Percentiles rank a stretch among this genome's conserved stretches.
Evolutionary conservation across 176 grass and related monocot species (phyloP).

Genomic region (Poa annua): DNA sequence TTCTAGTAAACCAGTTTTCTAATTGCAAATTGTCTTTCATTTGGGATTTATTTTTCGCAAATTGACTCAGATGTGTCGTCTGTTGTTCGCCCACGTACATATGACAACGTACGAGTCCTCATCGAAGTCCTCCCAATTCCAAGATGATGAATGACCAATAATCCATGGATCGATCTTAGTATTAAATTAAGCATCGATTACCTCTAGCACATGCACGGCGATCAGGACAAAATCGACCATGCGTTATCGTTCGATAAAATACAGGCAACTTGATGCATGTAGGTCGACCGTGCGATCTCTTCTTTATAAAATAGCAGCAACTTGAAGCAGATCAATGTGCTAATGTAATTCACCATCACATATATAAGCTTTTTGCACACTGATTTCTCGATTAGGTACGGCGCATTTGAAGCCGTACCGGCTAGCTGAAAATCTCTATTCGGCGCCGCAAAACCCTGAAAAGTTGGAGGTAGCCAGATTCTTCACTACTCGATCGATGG

Average conservation of each 20-base stretch:
- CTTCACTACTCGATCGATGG: not conserved
- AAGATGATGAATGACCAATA: not conserved
- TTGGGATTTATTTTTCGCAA: not conserved
- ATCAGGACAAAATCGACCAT: not conserved
- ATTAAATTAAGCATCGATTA: not conserved
- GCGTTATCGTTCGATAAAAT: not conserved
- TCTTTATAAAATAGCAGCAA: not conserved
- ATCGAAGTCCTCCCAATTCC: not conserved
- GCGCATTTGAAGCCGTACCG: too few species aligned
- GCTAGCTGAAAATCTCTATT: not conserved
- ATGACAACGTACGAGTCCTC: not conserved
- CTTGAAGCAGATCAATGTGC: not conserved
- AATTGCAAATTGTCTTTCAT: not conserved
- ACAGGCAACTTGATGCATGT: slow-evolving; percentile 23
- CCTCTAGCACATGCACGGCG: not conserved
- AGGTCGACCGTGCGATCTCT: not conserved
- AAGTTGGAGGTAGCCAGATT: not conserved
- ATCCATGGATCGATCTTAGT: not conserved
- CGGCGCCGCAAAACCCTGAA: not conserved
- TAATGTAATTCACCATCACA: too few species aligned
- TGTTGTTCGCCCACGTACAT: slow-evolving; percentile 38
- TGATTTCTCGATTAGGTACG: too few species aligned
- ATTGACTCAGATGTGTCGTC: slow-evolving; percentile 38
- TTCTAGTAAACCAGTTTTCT: not conserved
- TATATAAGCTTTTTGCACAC: too few species aligned